A percentile compares a stretch with the other conserved stretches of the same genome.
phyloP scores from a whole-genome alignment of 805 yeast species.

The Hanseniaspora taiwanica region DNA sequence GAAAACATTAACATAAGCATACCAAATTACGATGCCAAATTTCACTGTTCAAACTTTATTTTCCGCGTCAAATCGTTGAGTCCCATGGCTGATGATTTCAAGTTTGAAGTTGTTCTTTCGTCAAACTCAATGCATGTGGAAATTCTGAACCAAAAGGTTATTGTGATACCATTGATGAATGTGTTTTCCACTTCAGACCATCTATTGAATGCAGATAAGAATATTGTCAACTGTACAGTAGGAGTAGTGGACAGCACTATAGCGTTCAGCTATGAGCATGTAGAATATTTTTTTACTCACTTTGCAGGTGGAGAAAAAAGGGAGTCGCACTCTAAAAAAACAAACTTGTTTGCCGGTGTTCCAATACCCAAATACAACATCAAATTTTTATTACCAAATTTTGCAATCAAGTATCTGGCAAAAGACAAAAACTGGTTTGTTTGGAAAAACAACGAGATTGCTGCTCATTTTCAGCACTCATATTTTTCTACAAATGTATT shows the following conservation, averaged over 20 bases:
- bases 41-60: slow-evolving; percentile 18
- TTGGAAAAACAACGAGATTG: not conserved
- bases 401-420: not conserved
- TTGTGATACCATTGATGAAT: slow-evolving; percentile 21
- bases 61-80: slow-evolving; percentile 14
- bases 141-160: slow-evolving; percentile 10
- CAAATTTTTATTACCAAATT: not conserved
- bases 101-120: slow-evolving; percentile 18
- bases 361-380: not conserved
- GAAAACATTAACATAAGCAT: slow-evolving; percentile 16
- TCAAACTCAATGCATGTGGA: slow-evolving; percentile 14
- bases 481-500: not conserved
- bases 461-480: not conserved
- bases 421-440: not conserved
- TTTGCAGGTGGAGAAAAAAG: not conserved
- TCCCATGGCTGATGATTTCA: not conserved
- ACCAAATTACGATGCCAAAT: slow-evolving; percentile 6
- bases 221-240: slow-evolving; percentile 12
- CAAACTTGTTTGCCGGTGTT: not conserved
- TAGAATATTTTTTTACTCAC: slow-evolving; percentile 6
- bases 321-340: not conserved
- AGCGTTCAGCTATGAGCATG: slow-evolving; percentile 8
- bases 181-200: slow-evolving; percentile 17
- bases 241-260: slow-evolving; percentile 20
- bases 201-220: slow-evolving; percentile 11